phyloP scores from a whole-genome alignment of 2,329 filamentous ascomycete species.

The Akanthomyces lecanii region DNA sequence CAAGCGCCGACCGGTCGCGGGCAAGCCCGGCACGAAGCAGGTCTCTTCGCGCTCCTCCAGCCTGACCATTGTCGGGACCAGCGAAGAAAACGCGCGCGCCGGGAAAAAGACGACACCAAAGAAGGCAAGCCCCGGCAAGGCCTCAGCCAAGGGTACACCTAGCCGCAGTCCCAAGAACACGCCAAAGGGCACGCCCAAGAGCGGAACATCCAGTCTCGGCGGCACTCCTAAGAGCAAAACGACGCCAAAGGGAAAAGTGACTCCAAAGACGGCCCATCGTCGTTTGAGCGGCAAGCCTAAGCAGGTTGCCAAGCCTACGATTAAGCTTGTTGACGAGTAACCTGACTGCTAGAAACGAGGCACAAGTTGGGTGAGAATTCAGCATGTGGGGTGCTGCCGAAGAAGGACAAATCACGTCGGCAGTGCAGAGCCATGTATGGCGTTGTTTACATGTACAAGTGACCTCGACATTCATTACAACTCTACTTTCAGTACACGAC shows the following conservation, averaged over 20 bases:
- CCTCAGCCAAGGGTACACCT: slow-evolving; percentile 19
- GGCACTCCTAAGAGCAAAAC: slow-evolving; percentile 11
- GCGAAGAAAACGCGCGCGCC: slow-evolving; percentile 16
- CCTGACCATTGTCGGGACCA: slow-evolving; percentile 20
- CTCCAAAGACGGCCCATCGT: slow-evolving; percentile 16
- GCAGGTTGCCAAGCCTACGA: slow-evolving; percentile 13
- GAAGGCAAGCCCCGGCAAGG: slow-evolving; percentile 10
- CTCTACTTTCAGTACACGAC: not conserved
- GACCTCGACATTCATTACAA: not conserved
- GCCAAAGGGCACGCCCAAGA: slow-evolving; percentile 18
- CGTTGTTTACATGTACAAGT: not conserved
- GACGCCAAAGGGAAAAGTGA: slow-evolving; percentile 16
- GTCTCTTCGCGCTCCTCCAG: slow-evolving; percentile 21
- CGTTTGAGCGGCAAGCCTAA: slow-evolving; percentile 13
- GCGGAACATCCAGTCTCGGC: not conserved
- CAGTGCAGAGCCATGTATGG: not conserved
- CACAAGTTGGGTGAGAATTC: not conserved
- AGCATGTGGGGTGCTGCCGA: not conserved
- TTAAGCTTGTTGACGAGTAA: slow-evolving; percentile 13
- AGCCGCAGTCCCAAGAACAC: slow-evolving; percentile 19
- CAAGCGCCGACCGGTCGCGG: slow-evolving; percentile 5
- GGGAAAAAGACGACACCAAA: slow-evolving; percentile 14
- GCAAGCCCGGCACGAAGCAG: slow-evolving; percentile 4
- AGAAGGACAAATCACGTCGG: not conserved
- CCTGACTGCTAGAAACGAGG: not conserved